phyloP scores from a whole-genome alignment of 1,139 yeast genomes.

The Suhomyces chickasaworum region DNA sequence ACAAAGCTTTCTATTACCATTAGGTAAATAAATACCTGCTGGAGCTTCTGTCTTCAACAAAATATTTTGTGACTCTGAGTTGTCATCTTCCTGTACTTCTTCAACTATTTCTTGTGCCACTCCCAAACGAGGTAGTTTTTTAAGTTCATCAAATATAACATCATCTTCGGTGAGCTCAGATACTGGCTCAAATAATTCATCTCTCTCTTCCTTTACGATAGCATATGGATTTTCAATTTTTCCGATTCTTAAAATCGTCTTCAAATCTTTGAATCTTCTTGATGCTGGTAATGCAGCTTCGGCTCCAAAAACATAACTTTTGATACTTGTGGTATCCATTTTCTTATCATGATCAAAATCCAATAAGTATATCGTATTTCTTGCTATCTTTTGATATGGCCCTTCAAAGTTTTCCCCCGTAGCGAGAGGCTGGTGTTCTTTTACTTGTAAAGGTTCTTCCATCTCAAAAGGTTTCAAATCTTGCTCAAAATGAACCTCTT shows the following conservation, averaged over 20 bases:
- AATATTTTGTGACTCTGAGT: conserved; percentile 48
- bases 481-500: conserved; percentile 32
- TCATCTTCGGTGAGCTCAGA: conserved; percentile 40
- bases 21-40: conserved; percentile 71
- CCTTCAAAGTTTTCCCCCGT: conserved; percentile 52
- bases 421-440: conserved; percentile 1
- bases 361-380: conserved; percentile 50
- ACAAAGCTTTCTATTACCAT: conserved; percentile 70
- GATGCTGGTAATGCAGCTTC: conserved; percentile 56
- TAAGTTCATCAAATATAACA: conserved; percentile 51
- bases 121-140: conserved; percentile 65
- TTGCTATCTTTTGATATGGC: conserved; percentile 60
- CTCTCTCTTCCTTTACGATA: conserved; percentile 37
- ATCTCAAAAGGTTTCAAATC: conserved; percentile 14
- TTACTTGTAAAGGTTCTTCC: neutral
- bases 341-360: conserved; percentile 42
- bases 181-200: conserved; percentile 37
- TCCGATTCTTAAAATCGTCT: conserved; percentile 55
- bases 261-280: conserved; percentile 55
- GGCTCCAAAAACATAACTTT: conserved; percentile 58
- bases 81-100: conserved; percentile 39
- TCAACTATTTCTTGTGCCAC: conserved; percentile 55
- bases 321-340: conserved; percentile 29
- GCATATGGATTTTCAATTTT: conserved; percentile 46
- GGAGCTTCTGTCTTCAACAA: conserved; percentile 67